Base-by-base conservation (phyloP, 176 grass and related monocot species). In the Otatea glauca region DNA sequence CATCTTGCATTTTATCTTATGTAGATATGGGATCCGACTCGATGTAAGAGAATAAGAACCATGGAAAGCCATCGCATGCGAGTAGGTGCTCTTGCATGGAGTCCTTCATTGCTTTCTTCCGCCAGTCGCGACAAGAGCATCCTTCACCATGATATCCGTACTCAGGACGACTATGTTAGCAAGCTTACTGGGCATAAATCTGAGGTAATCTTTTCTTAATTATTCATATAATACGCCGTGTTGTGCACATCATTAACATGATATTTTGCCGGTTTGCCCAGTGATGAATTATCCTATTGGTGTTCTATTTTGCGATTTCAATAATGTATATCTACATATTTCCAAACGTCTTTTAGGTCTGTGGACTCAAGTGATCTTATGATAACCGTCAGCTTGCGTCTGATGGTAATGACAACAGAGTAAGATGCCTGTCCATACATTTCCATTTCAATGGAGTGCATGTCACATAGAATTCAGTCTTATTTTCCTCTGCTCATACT, bases 171-270 rank as follows among this genome's bases (percentile, higher is more conserved):
- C 92, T 99, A 90, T 61, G 85, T 99, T 77, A 96, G 90, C 88
- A 99, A 96, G 78, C 88, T 96, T 84, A 92, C 88, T 2, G 97
- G 97, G 20, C 97, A 99, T 83, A 99, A 99, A 86, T 99, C 97
- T 44, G 97, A 99, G 97, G 97, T 94, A 83, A 88, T 49, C 4
- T 84, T 78, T 59, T 39, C 17, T 2, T 42, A 21, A 66, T 20
- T 43, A 35, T 85, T 1, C 35, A 53, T 68, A n/a, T 82, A 32
- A 7, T 21, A 43, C 74, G 32, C 2, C 18, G 17, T 53, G 11
- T 24, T 29, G 13, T 72, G 7, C 24, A 9, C 24, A 78, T 50
- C 16, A 64, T 70, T 34, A 42, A 7, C 5, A 34, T 35, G 58
- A 18, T 62, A 3, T 53, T 64, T 27, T 55, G 5, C 14, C 18